phyloP scores from a whole-genome alignment of 2,329 filamentous ascomycete genomes.

The Dothistroma pini region DNA sequence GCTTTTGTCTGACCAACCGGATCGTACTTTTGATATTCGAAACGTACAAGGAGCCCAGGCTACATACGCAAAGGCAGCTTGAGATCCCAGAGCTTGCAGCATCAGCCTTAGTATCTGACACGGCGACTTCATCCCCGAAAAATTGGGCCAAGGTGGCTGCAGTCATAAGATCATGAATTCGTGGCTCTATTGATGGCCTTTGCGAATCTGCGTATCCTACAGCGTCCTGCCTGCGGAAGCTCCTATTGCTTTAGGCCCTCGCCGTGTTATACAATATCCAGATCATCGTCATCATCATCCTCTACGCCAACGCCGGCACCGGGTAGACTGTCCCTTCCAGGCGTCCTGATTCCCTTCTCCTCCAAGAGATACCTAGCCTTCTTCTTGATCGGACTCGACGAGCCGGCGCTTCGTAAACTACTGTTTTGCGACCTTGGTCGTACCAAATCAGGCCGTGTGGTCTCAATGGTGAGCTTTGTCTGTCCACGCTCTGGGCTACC shows the following conservation, averaged over 20 bases:
- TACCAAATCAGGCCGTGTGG: slow-evolving; percentile 11
- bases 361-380: slow-evolving; percentile 47
- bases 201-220: background rate
- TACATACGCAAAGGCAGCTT: too few relatives aligned
- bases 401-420: slow-evolving; percentile 27
- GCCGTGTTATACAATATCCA: slow-evolving; percentile 44
- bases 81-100: too few relatives aligned
- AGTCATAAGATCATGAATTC: background rate
- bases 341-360: slow-evolving; percentile 48
- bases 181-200: background rate
- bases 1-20: background rate
- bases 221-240: background rate
- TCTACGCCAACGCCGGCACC: slow-evolving; percentile 36
- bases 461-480: slow-evolving; percentile 20
- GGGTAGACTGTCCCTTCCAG: slow-evolving; percentile 45
- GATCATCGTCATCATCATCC: slow-evolving; percentile 45
- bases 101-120: too few relatives aligned
- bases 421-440: slow-evolving; percentile 23
- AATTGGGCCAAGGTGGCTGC: background rate
- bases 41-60: background rate
- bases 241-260: background rate
- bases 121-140: too few relatives aligned
- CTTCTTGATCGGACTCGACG: slow-evolving; percentile 43
- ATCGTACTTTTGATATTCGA: background rate
- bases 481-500: slow-evolving; percentile 32